Evolutionary conservation across 805 yeast genomes (phyloP), one percentile per base, ranked within the genome.

Genomic region (Isabelozyma gotoi): DNA sequence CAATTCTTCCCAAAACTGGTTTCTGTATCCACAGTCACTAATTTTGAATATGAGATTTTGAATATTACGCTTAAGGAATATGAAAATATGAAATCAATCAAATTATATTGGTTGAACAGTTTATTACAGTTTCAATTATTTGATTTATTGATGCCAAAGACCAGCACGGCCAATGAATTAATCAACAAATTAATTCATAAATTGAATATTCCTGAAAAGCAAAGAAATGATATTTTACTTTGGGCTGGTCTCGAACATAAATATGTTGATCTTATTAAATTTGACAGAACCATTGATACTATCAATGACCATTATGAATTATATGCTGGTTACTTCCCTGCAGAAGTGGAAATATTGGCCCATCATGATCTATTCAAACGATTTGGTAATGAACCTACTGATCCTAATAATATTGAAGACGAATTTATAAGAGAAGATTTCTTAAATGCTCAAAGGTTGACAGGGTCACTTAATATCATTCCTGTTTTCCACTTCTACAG

Each of bases 401-500:
- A 50, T 33, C 43, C 53, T 10, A 51, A 53, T 7, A 66, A 57
- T 7, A 50, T 64, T 31, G 59, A 55, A 16, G 60, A 64, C 44
- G 63, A 58, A 16, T 48, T 52, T 24, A 47, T 53, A 7, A 56
- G 41, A 32, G 50, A 57, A 27, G 71, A 66, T 45, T 56, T 49
- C 39, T 36, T 50, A 34, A 14, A 51, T 29, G 55, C 65, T 3
- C 62, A 52, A 47, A 49, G 46, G 33, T 50, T 51, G 53, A 56
- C 44, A 48, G 67, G 59, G 41, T 63, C 39, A 36, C 57, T 55
- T 50, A 74, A 71, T 52, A 55, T 85, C 34, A 75, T 87, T 2
- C 77, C 86, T 3, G 95, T 84, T 2, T 73, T 81, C 50, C 97
- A 90, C 58, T 91, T 84, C 65, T 78, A 83, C 61, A 87, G 85